Conservation (phyloP, 371 early-diverging fungal species). For the Dichotomocladium elegans region DNA sequence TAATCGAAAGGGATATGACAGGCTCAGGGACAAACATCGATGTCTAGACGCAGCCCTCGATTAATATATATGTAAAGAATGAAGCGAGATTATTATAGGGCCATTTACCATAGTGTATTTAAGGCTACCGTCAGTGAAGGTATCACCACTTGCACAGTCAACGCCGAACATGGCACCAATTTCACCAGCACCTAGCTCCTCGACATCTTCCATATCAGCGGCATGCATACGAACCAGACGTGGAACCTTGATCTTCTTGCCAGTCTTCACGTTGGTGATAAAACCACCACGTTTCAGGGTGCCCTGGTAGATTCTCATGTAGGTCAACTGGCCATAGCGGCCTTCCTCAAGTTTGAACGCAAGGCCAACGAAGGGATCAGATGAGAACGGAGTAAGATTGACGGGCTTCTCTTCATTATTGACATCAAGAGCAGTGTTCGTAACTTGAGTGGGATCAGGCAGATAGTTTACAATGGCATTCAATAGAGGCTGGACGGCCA, state of each 20-base stretch:
- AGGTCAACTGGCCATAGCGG: slow-evolving; percentile 94
- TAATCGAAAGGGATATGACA: slow-evolving; percentile 91
- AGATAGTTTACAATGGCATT: slow-evolving; percentile 73
- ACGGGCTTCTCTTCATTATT: slow-evolving; percentile 66
- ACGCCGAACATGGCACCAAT: slow-evolving; percentile 98
- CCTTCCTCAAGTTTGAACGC: slow-evolving; percentile 96
- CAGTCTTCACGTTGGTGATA: slow-evolving; percentile 86
- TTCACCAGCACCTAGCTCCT: slow-evolving; percentile 92
- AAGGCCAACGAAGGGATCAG: slow-evolving; percentile 82
- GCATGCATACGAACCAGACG: slow-evolving; percentile 98
- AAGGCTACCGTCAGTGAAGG: slow-evolving; percentile 89
- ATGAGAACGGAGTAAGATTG: slow-evolving; percentile 50
- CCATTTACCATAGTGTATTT: slow-evolving; percentile 75
- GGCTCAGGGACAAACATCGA: slow-evolving; percentile 98
- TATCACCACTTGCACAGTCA: slow-evolving; percentile 97
- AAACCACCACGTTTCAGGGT: slow-evolving; percentile 81
- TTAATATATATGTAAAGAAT: background rate
- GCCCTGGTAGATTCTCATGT: slow-evolving; percentile 96
- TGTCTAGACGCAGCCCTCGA: slow-evolving; percentile 42
- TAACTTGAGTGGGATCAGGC: slow-evolving; percentile 76
- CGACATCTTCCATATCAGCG: slow-evolving; percentile 97
- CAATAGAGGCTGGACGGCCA: slow-evolving; percentile 76
- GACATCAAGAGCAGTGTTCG: slow-evolving; percentile 73
- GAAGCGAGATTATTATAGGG: background rate
- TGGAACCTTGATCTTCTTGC: slow-evolving; percentile 94